A percentile compares a stretch with the other conserved stretches of the same genome.
Evolutionary conservation across 2,329 filamentous ascomycete species (phyloP).

Genomic region (Neonectria magnoliae): DNA sequence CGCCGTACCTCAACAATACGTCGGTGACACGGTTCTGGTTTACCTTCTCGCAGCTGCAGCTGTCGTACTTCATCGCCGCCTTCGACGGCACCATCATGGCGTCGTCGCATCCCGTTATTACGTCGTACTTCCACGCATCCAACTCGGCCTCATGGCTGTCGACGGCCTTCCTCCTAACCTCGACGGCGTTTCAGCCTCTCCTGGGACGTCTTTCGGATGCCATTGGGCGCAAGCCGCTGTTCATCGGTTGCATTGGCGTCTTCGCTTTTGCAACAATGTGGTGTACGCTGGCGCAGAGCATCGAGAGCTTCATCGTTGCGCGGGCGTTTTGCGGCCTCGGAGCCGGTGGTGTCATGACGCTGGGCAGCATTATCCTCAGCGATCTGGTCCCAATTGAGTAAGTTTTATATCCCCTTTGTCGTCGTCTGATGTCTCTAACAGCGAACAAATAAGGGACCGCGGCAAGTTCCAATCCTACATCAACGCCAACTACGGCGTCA

Average conservation of each 20-base stretch:
- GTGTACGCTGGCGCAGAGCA: constrained; percentile 73
- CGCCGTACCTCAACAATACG: constrained; percentile 57
- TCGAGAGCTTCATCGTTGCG: constrained; percentile 76
- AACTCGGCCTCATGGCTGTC: constrained; percentile 86
- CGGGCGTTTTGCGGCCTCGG: constrained; percentile 77
- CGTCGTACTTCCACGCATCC: constrained; percentile 79
- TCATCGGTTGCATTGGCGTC: constrained; percentile 69
- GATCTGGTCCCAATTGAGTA: constrained; percentile 79
- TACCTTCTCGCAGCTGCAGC: constrained; percentile 68
- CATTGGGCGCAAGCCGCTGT: constrained; percentile 73
- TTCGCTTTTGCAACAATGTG: constrained; percentile 74
- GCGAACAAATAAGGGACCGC: constrained; percentile 47
- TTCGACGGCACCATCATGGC: constrained; percentile 87
- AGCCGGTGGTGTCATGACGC: constrained; percentile 75
- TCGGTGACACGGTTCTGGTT: constrained; percentile 66
- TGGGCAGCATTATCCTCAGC: constrained; percentile 76
- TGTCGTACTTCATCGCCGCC: constrained; percentile 67
- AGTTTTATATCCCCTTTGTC: constrained; percentile 38
- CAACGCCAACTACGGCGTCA: constrained; percentile 71
- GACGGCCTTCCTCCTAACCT: constrained; percentile 80
- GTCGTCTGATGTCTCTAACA: constrained; percentile 7
- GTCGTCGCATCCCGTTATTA: constrained; percentile 82
- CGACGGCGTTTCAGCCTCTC: constrained; percentile 79
- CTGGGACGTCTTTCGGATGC: constrained; percentile 80
- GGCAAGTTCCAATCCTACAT: constrained; percentile 78